Base-by-base conservation (phyloP, 306 rosid genomes). In the Castanea sativa region DNA sequence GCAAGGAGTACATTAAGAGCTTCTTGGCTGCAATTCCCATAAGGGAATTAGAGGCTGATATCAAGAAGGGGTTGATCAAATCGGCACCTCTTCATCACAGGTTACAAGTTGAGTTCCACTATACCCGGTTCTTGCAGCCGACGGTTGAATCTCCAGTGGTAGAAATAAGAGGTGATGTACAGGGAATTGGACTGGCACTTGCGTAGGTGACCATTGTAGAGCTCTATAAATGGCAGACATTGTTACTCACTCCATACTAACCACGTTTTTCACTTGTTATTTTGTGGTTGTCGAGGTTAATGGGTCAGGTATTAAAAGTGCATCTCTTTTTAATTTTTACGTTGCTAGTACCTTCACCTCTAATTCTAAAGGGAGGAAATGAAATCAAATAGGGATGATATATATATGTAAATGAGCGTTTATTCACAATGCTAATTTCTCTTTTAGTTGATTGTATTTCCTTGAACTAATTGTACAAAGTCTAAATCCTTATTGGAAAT, bases 21-120 rank as follows among this genome's bases (percentile, higher is more conserved):
- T 96, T 96, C 90, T 83, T 96, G 90, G 99, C 99, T 72, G 96
- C 99, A 29, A 93, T 96, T 61, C 99, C 99, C 32, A 88, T 96
- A 33, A 87, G 99, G 85, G 98, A 93, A 82, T 68, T 96, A 81
- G 98, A 93, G 87, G 92, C 94, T 63, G 99, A 96, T 87, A 88
- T 93, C 16, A 96, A 89, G 88, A 96, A 89, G 80, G 99, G 99
- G 63, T 76, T 92, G 79, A 86, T 89, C 83, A 83, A 94, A 59
- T 84, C 98, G n/a, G 85, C 92, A 5, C 96, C 94, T 4, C 88
- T 96, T 79, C 97, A 93, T 76, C 99, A 96, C 15, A 87, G 98
- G 5, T 83, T 96, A 51, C 99, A 96, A 82, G 93, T 96, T 67
- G 99, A 96, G 85, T 86, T 96, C 80, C 90, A 90, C 87, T 93